Conservation (phyloP, 306 rosid genomes). For the Spatholobus suberectus region DNA sequence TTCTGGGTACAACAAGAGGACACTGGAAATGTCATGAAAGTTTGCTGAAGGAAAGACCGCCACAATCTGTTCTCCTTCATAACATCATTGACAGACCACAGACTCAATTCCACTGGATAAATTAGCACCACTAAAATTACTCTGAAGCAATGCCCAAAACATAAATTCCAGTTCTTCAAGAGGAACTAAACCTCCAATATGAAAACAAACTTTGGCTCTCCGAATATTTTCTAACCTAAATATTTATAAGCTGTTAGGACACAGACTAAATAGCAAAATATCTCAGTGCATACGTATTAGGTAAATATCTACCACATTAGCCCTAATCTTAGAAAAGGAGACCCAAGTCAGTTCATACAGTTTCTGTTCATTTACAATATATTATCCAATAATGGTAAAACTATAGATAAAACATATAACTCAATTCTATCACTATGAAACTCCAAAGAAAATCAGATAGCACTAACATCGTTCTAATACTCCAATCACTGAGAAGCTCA, state of each 20-base stretch:
- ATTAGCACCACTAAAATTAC: slow-evolving; percentile 25
- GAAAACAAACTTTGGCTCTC: not conserved
- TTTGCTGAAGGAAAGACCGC: slow-evolving; percentile 35
- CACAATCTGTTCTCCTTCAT: slow-evolving; percentile 32
- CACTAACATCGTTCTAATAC: not conserved
- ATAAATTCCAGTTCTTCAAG: slow-evolving; percentile 21
- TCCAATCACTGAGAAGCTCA: not conserved
- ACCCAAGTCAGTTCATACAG: slow-evolving; percentile 5
- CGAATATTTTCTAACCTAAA: slow-evolving; percentile 20
- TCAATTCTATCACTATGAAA: not conserved
- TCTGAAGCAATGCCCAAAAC: slow-evolving; percentile 22
- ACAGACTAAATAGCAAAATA: slow-evolving; percentile 1
- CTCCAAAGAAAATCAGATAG: slow-evolving; percentile 8
- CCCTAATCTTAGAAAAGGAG: slow-evolving; percentile 20
- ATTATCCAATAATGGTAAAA: not conserved
- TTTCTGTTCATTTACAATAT: not conserved
- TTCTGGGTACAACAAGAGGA: slow-evolving; percentile 5
- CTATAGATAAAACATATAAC: not conserved
- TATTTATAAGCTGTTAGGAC: slow-evolving; percentile 18
- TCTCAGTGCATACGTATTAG: not conserved
- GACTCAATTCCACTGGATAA: not conserved
- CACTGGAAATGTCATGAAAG: slow-evolving; percentile 6
- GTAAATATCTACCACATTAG: not conserved
- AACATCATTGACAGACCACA: slow-evolving; percentile 13
- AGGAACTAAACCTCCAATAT: slow-evolving; percentile 12